These are phyloP conservation scores for Penicillium pancosmium DNA, from an alignment of 495 filamentous ascomycete genomes.

Conservation along the genomic window DNA sequence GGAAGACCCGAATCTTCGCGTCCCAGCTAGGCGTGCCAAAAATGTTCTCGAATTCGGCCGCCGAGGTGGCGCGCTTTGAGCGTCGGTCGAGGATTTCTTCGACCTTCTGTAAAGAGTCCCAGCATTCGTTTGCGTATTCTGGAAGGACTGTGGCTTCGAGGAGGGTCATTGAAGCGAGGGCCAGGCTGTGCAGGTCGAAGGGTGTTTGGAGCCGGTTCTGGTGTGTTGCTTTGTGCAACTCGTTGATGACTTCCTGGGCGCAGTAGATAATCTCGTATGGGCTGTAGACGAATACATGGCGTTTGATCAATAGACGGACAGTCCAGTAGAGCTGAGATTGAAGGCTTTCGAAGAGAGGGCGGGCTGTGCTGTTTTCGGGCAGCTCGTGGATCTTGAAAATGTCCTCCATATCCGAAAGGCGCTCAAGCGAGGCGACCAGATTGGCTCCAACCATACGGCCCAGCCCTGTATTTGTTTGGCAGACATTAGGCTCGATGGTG, in stretches of 20 bases:
- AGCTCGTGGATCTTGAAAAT: conserved; percentile 37
- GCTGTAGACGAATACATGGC: conserved; percentile 57
- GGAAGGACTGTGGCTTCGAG: conserved; percentile 62
- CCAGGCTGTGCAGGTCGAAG: conserved; percentile 72
- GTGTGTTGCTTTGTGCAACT: conserved; percentile 56
- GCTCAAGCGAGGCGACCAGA: conserved; percentile 43
- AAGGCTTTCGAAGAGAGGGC: conserved; percentile 45
- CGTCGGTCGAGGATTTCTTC: conserved; percentile 49
- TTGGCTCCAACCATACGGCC: conserved; percentile 44
- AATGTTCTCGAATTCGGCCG: conserved; percentile 40
- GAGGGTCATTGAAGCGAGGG: conserved; percentile 69
- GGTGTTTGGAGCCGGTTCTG: conserved; percentile 50
- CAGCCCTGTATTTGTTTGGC: conserved; percentile 44
- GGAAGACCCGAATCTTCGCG: conserved; percentile 49
- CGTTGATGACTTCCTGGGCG: conserved; percentile 60
- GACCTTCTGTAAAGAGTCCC: conserved; percentile 48
- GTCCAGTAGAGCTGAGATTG: conserved; percentile 78
- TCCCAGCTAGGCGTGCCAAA: conserved; percentile 48
- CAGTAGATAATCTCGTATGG: conserved; percentile 64
- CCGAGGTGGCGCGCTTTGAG: conserved; percentile 27
- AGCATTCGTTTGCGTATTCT: conserved; percentile 44
- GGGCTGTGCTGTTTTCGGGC: conserved; percentile 32
- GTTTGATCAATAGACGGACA: conserved; percentile 61
- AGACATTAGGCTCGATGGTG: conserved; percentile 40
- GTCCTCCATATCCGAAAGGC: conserved; percentile 42